These are phyloP conservation scores for Collybiopsis confluens DNA, from an alignment of 768 basidiomycete species.

Conservation along the genomic window DNA sequence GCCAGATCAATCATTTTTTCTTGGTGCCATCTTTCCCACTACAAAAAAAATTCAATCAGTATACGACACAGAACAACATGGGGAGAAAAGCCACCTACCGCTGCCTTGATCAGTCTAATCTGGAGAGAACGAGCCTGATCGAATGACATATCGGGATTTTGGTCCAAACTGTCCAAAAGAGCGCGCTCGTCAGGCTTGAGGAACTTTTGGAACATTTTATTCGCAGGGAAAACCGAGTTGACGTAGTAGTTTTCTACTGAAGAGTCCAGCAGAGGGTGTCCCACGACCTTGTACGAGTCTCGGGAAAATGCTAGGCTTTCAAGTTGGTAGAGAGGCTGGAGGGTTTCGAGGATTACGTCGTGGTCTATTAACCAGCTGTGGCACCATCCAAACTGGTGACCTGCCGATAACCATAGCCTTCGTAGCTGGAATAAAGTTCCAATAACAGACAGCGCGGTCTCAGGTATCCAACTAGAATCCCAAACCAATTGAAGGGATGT, in stretches of 20 bases:
- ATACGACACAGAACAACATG: too few relatives aligned
- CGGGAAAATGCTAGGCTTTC: slow-evolving; percentile 23
- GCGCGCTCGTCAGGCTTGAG: slow-evolving; percentile 1
- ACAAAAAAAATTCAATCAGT: too few relatives aligned
- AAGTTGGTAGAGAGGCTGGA: slow-evolving; percentile 20
- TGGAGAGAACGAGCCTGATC: slow-evolving; percentile 5
- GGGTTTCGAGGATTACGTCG: slow-evolving; percentile 11
- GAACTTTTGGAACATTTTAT: slow-evolving; percentile 1
- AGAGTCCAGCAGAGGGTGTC: slow-evolving; percentile 20
- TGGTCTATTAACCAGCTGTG: slow-evolving; percentile 25
- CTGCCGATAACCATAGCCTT: slow-evolving; percentile 25
- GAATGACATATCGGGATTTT: not conserved
- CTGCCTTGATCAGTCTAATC: slow-evolving; percentile 8
- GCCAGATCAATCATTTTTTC: slow-evolving; percentile 18
- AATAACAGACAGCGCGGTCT: slow-evolving; percentile 16
- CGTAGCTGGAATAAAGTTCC: slow-evolving; percentile 16
- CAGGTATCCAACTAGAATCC: slow-evolving; percentile 13
- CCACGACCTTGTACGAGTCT: slow-evolving; percentile 22
- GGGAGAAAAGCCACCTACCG: not conserved
- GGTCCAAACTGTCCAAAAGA: not conserved
- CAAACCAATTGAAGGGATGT: slow-evolving; percentile 23
- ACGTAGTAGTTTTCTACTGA: slow-evolving; percentile 19
- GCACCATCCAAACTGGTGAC: slow-evolving; percentile 17
- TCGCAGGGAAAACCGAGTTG: slow-evolving; percentile 17
- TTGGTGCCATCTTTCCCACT: slow-evolving; percentile 27